Evolutionary conservation across 352 stramenopile species (phyloP).

Genomic region (Pythium brachiatum): DNA sequence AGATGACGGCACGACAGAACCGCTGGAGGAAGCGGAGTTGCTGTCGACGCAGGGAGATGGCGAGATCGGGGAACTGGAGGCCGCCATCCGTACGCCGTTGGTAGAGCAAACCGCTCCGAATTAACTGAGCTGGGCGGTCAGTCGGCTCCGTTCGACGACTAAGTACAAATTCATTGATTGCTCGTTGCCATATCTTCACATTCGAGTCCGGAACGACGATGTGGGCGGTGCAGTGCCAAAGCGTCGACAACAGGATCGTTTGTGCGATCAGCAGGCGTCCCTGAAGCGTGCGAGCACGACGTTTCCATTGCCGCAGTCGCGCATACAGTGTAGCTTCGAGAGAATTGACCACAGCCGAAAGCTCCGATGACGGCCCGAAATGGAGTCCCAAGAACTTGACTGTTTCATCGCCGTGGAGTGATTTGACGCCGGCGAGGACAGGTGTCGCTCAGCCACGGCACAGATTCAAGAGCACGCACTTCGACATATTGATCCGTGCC

Average conservation of each 20-base stretch:
- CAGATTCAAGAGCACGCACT: too few species aligned
- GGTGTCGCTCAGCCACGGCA: too few species aligned
- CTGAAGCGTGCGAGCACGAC: neutral
- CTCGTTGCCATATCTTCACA: neutral
- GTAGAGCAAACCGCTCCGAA: neutral
- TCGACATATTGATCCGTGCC: conserved; percentile 20
- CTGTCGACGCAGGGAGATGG: neutral
- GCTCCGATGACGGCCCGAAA: neutral
- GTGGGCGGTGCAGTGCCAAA: neutral
- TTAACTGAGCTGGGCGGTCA: neutral
- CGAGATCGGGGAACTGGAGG: neutral
- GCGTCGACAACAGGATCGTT: neutral
- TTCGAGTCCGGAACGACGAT: neutral
- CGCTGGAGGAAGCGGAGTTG: neutral
- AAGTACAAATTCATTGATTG: neutral
- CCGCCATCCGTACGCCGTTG: neutral
- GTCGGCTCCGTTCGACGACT: neutral
- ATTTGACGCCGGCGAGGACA: too few species aligned
- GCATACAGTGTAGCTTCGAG: neutral
- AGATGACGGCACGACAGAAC: neutral
- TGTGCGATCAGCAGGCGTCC: neutral
- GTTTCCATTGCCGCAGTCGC: neutral
- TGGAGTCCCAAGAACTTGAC: neutral
- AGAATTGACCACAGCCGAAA: neutral
- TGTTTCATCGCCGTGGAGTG: too few species aligned